These are phyloP conservation scores for Remersonia thermophila DNA, from an alignment of 2,329 filamentous ascomycete genomes.

Conservation along the genomic window DNA sequence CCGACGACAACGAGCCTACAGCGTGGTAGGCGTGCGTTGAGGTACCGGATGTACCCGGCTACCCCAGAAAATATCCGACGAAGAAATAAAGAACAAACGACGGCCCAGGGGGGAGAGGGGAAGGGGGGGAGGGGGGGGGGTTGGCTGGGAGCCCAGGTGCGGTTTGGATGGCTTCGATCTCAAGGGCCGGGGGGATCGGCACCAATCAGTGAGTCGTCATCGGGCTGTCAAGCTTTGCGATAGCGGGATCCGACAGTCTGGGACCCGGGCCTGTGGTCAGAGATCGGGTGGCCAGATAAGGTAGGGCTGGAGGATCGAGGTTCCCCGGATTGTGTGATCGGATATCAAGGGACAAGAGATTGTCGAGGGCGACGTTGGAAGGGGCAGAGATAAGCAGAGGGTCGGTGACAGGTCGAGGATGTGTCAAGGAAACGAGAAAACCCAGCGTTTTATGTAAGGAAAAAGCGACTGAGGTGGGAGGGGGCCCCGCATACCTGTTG, in stretches of 20 bases:
- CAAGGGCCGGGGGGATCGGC: slow-evolving; percentile 14
- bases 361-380: slow-evolving; percentile 19
- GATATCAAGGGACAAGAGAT: slow-evolving; percentile 17
- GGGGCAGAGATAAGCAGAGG: slow-evolving; percentile 26
- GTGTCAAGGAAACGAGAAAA: slow-evolving; percentile 30
- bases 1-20: neutral
- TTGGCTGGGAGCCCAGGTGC: slow-evolving; percentile 12
- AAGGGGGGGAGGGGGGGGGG: too few relatives aligned
- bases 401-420: slow-evolving; percentile 28
- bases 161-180: too few relatives aligned
- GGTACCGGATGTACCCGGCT: neutral
- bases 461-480: slow-evolving; percentile 24
- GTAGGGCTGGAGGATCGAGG: slow-evolving; percentile 22
- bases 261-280: slow-evolving; percentile 19
- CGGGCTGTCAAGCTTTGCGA: slow-evolving; percentile 20
- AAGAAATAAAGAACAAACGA: slow-evolving; percentile 7
- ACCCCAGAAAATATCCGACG: slow-evolving; percentile 17
- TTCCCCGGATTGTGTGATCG: slow-evolving; percentile 17
- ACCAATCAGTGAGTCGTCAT: slow-evolving; percentile 31
- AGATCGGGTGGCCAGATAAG: slow-evolving; percentile 22
- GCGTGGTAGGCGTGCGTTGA: neutral
- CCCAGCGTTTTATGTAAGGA: slow-evolving; percentile 38
- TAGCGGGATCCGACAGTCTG: slow-evolving; percentile 28
- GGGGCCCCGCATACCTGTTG: slow-evolving; percentile 12
- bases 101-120: slow-evolving; percentile 15